Evolutionary conservation across 169 alveolate species (phyloP), one percentile per base, ranked within the genome.

Genomic region (Neospora caninum): DNA sequence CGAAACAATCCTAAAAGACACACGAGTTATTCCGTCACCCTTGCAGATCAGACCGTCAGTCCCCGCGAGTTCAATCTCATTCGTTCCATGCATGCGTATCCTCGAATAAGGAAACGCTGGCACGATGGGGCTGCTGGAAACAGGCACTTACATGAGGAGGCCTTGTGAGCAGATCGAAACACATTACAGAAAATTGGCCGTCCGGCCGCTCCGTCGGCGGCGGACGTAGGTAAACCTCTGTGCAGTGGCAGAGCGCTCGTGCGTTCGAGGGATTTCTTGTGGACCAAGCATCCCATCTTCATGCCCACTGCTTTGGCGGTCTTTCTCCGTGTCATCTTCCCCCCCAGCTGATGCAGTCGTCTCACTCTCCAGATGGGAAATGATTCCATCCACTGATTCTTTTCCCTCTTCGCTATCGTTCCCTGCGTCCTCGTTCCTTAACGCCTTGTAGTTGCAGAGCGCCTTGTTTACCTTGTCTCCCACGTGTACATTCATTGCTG

Each of bases 281-380:
- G 22, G 41, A 10, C 31, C 39, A 10, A n/a, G 86, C 41, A 64
- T 64, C 73, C 34, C 73, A 7, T 64, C 73, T 22, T 64, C 73
- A 27, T 64, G 73, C 25, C 25, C 34, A 64, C 73, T 64, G 73
- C 31, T 38, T 78, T 78, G 86, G n/a, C 39, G 49, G 42, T 78
- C 45, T 78, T 78, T 38, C 39, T 38, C 45, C 1, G 39, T n/a
- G 39, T 78, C 86, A n/a, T 78, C 86, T 78, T 78, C 86, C 2
- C 86, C 86, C 27, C 86, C n/a, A 4, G 39, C 45, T 38, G 86
- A n/a, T 16, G 86, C 42, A 25, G 86, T 78, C 42, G 86, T 78
- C n/a, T 78, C 86, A 78, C 86, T 78, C 86, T 78, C 86, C 31
- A n/a, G 39, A 78, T 78, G 86, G 39, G 45, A 38, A 36, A 16